Conservation (phyloP, 1,284 basidiomycete genomes). For the Sporisorium reilianum region DNA sequence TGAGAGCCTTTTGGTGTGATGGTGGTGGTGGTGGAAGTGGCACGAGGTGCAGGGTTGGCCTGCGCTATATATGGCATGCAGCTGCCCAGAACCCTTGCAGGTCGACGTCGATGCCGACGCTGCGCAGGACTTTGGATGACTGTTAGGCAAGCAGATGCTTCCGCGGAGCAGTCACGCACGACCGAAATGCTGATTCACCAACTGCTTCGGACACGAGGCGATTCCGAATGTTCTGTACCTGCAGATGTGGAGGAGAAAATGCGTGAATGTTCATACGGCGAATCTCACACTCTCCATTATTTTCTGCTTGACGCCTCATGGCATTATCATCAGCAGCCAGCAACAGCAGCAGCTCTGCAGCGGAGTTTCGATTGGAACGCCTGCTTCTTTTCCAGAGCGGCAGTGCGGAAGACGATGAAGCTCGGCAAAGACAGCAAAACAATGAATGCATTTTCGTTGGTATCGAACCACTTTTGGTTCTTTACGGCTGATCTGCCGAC, state of each 20-base stretch:
- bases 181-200: slow-evolving; percentile 3
- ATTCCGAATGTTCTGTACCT: no score
- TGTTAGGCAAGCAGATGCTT: slow-evolving; percentile 6
- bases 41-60: neutral
- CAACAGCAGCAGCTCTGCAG: neutral
- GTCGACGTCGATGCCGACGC: no score
- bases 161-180: no score
- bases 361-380: no score
- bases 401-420: neutral
- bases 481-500: no score
- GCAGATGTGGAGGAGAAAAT: slow-evolving; percentile 4
- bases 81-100: neutral
- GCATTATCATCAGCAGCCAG: no score
- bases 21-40: neutral
- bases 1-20: neutral
- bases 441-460: no score
- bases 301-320: neutral
- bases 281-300: no score
- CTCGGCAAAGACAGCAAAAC: neutral
- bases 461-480: no score
- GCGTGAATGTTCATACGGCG: no score
- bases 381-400: no score
- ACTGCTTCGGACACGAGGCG: neutral
- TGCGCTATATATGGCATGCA: slow-evolving; percentile 2
- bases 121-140: no score